Evolutionary conservation across 495 filamentous ascomycete genomes (phyloP).

Genomic region (Tuber microsphaerosporum): DNA sequence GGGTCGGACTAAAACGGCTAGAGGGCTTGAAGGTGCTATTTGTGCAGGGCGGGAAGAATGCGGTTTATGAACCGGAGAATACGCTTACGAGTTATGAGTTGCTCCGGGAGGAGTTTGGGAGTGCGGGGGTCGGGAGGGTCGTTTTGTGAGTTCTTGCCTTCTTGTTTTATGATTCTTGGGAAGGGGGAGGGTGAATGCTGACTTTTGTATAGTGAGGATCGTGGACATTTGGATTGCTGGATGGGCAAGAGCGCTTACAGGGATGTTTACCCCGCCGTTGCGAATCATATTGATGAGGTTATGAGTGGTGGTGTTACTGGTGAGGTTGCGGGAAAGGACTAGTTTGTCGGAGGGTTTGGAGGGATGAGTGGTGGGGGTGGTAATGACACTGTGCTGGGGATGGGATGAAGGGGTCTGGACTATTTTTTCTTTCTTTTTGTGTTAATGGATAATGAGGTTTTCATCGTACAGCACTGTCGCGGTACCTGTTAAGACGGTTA

Average conservation of each 20-base stretch:
- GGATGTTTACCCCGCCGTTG: constrained; percentile 57
- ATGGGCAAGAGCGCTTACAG: constrained; percentile 57
- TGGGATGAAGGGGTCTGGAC: not conserved
- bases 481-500: too few relatives aligned
- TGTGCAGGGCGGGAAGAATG: constrained; percentile 55
- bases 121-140: constrained; percentile 48
- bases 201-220: constrained; percentile 45
- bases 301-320: not conserved
- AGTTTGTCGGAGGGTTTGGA: not conserved
- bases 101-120: constrained; percentile 51
- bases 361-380: not conserved
- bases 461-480: not conserved
- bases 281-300: constrained; percentile 52
- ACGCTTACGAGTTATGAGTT: constrained; percentile 55
- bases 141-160: constrained; percentile 44
- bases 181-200: not conserved
- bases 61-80: constrained; percentile 53
- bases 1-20: constrained; percentile 49
- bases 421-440: not conserved
- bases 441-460: not conserved
- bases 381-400: not conserved
- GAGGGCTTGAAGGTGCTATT: constrained; percentile 53
- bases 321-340: not conserved
- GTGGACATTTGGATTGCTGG: constrained; percentile 63
- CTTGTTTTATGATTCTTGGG: not conserved